These are phyloP conservation scores for Gynostemma pentaphyllum DNA, from an alignment of 306 rosid genomes.

Conservation along the genomic window DNA sequence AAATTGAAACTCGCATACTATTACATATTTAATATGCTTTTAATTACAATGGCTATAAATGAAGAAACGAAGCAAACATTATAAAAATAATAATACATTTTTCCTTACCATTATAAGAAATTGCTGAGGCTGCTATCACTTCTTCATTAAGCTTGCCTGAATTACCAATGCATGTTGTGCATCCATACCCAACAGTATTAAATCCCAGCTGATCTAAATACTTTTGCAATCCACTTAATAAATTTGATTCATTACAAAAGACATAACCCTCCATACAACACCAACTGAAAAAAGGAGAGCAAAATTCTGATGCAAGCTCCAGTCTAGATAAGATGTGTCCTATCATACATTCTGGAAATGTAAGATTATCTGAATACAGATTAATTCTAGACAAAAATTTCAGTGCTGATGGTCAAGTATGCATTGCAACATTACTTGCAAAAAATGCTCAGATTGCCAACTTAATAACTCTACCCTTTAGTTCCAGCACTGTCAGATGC, in stretches of 20 bases:
- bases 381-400: constrained; percentile 5
- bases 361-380: constrained; percentile 7
- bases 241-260: neutral
- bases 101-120: constrained; percentile 54
- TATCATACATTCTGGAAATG: constrained; percentile 1
- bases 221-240: constrained; percentile 62
- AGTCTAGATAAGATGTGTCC: constrained; percentile 1
- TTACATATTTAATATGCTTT: too few relatives aligned
- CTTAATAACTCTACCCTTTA: constrained; percentile 8
- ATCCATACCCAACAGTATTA: constrained; percentile 83
- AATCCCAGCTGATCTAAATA: constrained; percentile 83
- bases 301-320: neutral
- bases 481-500: constrained; percentile 30
- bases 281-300: neutral
- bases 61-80: too few relatives aligned
- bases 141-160: constrained; percentile 78
- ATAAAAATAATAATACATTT: too few relatives aligned
- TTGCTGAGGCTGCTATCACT: constrained; percentile 71
- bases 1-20: too few relatives aligned
- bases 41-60: too few relatives aligned
- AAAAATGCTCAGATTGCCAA: neutral
- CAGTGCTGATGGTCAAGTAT: constrained; percentile 5
- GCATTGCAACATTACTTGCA: neutral
- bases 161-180: constrained; percentile 95
- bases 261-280: neutral